A percentile compares a stretch with the other conserved stretches of the same genome.
These are phyloP conservation scores for Parastagonospora nodorum DNA, from an alignment of 2,329 filamentous ascomycete species.

Conservation along the genomic window DNA sequence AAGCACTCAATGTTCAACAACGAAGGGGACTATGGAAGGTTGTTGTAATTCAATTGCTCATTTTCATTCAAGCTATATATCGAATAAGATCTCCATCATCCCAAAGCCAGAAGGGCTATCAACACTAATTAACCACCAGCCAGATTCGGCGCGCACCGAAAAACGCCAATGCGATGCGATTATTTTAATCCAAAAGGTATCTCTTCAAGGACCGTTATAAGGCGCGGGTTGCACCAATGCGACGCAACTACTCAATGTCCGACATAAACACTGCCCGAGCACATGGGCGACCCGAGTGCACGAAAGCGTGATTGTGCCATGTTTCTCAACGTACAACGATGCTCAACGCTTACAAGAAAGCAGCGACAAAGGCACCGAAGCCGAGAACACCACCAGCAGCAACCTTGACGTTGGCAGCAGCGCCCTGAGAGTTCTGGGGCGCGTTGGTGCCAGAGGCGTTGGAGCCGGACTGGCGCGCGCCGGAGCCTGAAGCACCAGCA, in stretches of 20 bases:
- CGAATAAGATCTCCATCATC: constrained; percentile 5
- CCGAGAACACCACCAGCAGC: constrained; percentile 39
- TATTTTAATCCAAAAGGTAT: constrained; percentile 37
- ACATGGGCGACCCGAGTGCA: constrained; percentile 20
- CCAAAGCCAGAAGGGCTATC: not conserved
- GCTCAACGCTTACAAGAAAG: constrained; percentile 41
- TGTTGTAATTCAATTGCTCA: not conserved
- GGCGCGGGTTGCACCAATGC: not conserved
- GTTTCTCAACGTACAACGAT: constrained; percentile 9
- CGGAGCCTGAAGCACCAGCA: constrained; percentile 15
- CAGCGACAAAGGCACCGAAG: constrained; percentile 43
- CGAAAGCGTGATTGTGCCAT: constrained; percentile 14
- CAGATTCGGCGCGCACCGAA: constrained; percentile 17
- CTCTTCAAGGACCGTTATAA: constrained; percentile 32
- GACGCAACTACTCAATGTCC: not conserved
- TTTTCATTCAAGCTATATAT: constrained; percentile 6
- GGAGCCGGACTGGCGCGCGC: constrained; percentile 8
- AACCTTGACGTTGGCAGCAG: constrained; percentile 37
- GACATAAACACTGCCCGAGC: constrained; percentile 1
- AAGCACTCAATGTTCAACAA: not conserved
- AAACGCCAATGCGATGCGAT: constrained; percentile 16
- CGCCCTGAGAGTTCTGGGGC: constrained; percentile 19
- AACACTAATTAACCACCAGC: constrained; percentile 18
- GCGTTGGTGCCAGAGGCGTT: constrained; percentile 18
- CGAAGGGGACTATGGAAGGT: not conserved